Evolutionary conservation across 768 basidiomycete species (phyloP).

Genomic region (Mrakia frigida): DNA sequence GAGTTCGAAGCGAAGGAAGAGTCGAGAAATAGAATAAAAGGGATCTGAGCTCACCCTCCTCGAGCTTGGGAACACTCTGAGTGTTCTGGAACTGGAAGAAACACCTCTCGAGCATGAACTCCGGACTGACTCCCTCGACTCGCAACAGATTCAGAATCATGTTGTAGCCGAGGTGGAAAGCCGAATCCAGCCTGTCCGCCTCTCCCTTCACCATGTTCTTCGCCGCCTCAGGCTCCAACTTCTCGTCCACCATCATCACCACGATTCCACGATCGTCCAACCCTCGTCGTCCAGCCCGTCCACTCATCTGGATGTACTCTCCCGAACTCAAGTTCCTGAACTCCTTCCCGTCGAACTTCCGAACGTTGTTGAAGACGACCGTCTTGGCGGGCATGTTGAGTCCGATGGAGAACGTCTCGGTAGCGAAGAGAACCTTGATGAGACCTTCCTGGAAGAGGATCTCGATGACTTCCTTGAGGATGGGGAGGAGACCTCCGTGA

Average conservation of each 20-base stretch:
- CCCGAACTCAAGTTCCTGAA: constrained; percentile 89
- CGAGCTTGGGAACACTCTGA: constrained; percentile 75
- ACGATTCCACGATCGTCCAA: constrained; percentile 98
- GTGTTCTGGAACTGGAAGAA: constrained; percentile 99
- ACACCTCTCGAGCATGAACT: constrained; percentile 94
- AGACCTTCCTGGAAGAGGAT: constrained; percentile 97
- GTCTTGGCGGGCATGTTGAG: constrained; percentile 99
- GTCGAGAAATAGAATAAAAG: not conserved
- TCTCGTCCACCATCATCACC: constrained; percentile 99
- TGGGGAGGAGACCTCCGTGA: constrained; percentile 93
- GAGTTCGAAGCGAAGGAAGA: not conserved
- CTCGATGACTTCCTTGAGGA: constrained; percentile 97
- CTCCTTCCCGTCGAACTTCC: constrained; percentile 93
- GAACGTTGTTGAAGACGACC: constrained; percentile 90
- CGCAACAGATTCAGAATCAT: constrained; percentile 98
- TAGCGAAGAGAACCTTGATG: constrained; percentile 96
- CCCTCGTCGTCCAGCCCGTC: constrained; percentile 92
- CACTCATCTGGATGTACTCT: constrained; percentile 99
- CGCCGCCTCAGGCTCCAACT: constrained; percentile 82
- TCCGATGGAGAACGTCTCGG: constrained; percentile 82
- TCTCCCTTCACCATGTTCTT: constrained; percentile 98
- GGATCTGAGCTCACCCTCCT: constrained; percentile 59
- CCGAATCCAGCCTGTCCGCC: constrained; percentile 92
- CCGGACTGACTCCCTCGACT: constrained; percentile 96
- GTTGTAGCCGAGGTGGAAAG: constrained; percentile 97